Evolutionary conservation across 2,329 filamentous ascomycete species (phyloP).

Genomic region (Fusarium abutilonis): DNA sequence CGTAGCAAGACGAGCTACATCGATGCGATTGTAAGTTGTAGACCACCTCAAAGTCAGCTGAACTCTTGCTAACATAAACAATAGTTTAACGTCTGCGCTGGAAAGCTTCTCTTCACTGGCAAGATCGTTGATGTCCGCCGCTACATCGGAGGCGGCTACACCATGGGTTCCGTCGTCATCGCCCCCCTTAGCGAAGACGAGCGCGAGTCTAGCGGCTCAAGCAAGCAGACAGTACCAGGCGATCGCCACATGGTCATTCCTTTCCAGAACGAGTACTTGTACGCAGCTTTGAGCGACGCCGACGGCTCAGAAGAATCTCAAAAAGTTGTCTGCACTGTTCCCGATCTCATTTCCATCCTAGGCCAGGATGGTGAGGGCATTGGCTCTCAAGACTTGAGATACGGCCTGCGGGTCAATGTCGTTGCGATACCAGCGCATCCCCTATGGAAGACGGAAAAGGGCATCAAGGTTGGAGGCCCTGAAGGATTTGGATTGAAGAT

Average conservation of each 20-base stretch:
- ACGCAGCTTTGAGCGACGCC: constrained; percentile 49
- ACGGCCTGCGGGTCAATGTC: constrained; percentile 61
- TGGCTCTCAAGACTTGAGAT: constrained; percentile 61
- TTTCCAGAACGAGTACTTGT: constrained; percentile 56
- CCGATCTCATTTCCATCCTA: constrained; percentile 51
- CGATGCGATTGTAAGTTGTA: constrained; percentile 39
- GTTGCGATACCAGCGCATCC: constrained; percentile 61
- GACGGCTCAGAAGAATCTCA: constrained; percentile 45
- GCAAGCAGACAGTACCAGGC: constrained; percentile 14
- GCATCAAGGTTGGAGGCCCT: constrained; percentile 49
- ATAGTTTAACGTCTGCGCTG: constrained; percentile 47
- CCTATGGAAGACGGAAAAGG: constrained; percentile 57
- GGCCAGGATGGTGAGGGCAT: constrained; percentile 60
- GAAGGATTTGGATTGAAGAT: constrained; percentile 50
- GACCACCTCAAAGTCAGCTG: accelerated
- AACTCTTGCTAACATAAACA: background rate
- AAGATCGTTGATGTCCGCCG: constrained; percentile 55
- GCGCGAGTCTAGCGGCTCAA: constrained; percentile 35
- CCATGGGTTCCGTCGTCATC: constrained; percentile 52
- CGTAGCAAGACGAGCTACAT: constrained; percentile 41
- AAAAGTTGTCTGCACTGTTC: constrained; percentile 50
- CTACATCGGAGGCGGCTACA: constrained; percentile 53
- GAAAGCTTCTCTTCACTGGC: constrained; percentile 51
- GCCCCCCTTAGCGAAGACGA: constrained; percentile 49
- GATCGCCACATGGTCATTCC: constrained; percentile 52